Conservation (phyloP, 495 filamentous ascomycete genomes). For the Rhypophila decipiens region DNA sequence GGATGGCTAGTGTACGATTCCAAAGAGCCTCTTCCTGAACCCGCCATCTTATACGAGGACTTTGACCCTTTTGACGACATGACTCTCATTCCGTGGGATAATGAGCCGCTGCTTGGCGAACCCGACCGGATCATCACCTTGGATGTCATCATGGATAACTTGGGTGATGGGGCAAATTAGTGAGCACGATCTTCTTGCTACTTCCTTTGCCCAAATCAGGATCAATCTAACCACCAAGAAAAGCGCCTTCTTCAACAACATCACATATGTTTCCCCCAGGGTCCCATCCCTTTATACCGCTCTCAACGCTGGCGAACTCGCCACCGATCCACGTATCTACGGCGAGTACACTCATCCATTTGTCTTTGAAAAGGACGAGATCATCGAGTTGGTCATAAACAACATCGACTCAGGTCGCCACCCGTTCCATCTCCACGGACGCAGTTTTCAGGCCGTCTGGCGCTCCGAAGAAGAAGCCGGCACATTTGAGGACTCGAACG, state of each 20-base stretch:
- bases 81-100: conserved; percentile 59
- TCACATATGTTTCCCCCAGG: conserved; percentile 66
- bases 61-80: conserved; percentile 65
- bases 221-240: not conserved
- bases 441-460: conserved; percentile 62
- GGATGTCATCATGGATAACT: conserved; percentile 63
- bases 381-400: conserved; percentile 76
- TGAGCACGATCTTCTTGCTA: too few relatives aligned
- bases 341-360: conserved; percentile 65
- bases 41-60: conserved; percentile 41
- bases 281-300: conserved; percentile 77
- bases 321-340: conserved; percentile 62
- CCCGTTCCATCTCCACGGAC: conserved; percentile 86
- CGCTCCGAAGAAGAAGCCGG: conserved; percentile 40
- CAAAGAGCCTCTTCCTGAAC: conserved; percentile 47
- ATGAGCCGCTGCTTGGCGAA: conserved; percentile 45
- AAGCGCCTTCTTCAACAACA: conserved; percentile 69
- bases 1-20: conserved; percentile 74
- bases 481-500: conserved; percentile 36
- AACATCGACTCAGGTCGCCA: conserved; percentile 68
- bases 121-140: conserved; percentile 57
- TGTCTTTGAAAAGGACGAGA: conserved; percentile 58
- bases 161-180: conserved; percentile 71
- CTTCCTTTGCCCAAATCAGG: not conserved
- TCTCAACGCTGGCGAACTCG: conserved; percentile 55